Evolutionary conservation across 345 rosid species (phyloP).

Genomic region (Diplotaxis tenuifolia): DNA sequence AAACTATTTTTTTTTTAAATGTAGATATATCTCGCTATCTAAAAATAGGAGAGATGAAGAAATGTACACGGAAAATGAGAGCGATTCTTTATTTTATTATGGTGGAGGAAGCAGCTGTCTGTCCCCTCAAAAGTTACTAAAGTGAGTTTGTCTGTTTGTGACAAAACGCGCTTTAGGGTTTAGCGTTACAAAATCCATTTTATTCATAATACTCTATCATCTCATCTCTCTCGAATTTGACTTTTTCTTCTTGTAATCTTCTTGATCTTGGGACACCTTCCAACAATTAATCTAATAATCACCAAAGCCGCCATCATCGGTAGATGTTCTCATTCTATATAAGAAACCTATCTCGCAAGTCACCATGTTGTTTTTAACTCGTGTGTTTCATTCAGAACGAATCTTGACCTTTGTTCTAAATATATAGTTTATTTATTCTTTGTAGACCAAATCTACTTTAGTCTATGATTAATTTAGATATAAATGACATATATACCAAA

Average conservation of each 20-base stretch:
- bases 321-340: constrained; percentile 37
- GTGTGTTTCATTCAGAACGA: neutral
- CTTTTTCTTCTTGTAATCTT: constrained; percentile 10
- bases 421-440: neutral
- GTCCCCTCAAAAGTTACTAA: constrained; percentile 42
- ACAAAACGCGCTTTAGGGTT: constrained; percentile 48
- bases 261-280: neutral
- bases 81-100: constrained; percentile 28
- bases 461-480: neutral
- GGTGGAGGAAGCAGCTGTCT: constrained; percentile 28
- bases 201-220: neutral
- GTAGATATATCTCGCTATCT: constrained; percentile 8
- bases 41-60: constrained; percentile 25
- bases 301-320: constrained; percentile 58
- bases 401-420: constrained; percentile 19
- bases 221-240: constrained; percentile 50
- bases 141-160: constrained; percentile 44
- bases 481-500: neutral
- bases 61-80: constrained; percentile 68
- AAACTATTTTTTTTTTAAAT: no score
- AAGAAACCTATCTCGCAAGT: constrained; percentile 23
- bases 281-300: neutral
- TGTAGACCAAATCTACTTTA: no score
- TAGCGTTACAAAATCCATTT: constrained; percentile 23
- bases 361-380: constrained; percentile 40